A percentile compares a stretch with the other conserved stretches of the same genome.
Evolutionary conservation across 1,284 basidiomycete genomes (phyloP).

Genomic region (Irpex lacteus): DNA sequence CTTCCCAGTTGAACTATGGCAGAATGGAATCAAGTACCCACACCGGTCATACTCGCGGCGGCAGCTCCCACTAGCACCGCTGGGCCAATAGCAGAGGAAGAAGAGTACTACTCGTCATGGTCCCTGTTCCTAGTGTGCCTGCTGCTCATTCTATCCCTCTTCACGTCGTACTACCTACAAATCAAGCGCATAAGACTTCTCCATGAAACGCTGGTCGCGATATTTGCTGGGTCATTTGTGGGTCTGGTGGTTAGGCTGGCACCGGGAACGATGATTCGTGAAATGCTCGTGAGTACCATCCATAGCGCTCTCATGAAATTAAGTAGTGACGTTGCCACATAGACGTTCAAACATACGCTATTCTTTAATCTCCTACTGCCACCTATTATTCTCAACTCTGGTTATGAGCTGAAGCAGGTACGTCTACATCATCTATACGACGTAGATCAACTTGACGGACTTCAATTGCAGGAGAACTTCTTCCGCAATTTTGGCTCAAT

Average conservation of each 20-base stretch:
- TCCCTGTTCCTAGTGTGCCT: constrained; percentile 93
- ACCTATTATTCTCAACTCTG: constrained; percentile 97
- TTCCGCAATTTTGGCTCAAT: constrained; percentile 98
- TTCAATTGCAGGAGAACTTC: constrained; percentile 79
- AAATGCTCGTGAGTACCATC: constrained; percentile 84
- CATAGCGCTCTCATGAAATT: neutral
- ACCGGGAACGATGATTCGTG: constrained; percentile 91
- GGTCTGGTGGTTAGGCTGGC: constrained; percentile 88
- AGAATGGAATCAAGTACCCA: constrained; percentile 8
- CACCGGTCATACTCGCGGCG: constrained; percentile 15
- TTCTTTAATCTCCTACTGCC: constrained; percentile 98
- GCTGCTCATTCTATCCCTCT: constrained; percentile 91
- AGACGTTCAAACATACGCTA: constrained; percentile 96
- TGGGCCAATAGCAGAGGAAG: constrained; percentile 59
- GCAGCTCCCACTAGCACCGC: constrained; percentile 24
- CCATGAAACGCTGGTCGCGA: constrained; percentile 95
- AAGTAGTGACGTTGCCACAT: neutral
- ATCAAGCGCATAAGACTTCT: constrained; percentile 94
- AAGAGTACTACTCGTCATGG: constrained; percentile 93
- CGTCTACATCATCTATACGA: constrained; percentile 19
- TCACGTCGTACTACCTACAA: constrained; percentile 97
- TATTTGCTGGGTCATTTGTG: constrained; percentile 96
- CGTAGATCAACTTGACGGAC: neutral
- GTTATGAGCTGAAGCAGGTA: constrained; percentile 96
- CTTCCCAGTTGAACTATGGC: neutral